These are phyloP conservation scores for Crucihimalaya himalaica DNA, from an alignment of 345 rosid genomes.

Conservation along the genomic window DNA sequence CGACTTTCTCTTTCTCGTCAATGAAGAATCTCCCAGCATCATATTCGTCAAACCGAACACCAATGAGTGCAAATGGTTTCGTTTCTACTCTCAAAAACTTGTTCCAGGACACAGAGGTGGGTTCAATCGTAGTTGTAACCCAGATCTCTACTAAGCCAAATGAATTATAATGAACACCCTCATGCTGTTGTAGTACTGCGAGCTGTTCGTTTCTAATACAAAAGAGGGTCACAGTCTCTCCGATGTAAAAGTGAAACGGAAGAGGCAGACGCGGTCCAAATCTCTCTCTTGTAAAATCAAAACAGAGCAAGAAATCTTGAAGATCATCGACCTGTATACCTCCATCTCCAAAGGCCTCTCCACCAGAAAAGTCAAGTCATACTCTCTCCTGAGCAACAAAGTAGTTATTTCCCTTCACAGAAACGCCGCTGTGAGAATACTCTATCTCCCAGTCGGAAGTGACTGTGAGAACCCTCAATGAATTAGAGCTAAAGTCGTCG, in stretches of 20 bases:
- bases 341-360: no score
- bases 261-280: neutral
- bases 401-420: neutral
- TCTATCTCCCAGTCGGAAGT: neutral
- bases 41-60: neutral
- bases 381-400: no score
- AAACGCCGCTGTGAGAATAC: neutral
- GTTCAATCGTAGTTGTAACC: neutral
- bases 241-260: neutral
- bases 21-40: neutral
- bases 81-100: neutral
- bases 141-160: neutral
- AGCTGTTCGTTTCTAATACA: neutral
- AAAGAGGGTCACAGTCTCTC: neutral
- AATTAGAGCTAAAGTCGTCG: no score
- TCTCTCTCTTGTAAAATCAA: neutral
- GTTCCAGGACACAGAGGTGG: neutral
- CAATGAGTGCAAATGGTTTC: neutral
- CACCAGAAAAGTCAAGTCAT: no score
- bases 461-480: no score
- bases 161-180: neutral
- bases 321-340: no score
- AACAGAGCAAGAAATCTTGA: neutral
- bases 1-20: neutral
- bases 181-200: neutral